Evolutionary conservation across 2,329 filamentous ascomycete genomes (phyloP), one percentile per base, ranked within the genome.

Genomic region (Fusarium sp.): DNA sequence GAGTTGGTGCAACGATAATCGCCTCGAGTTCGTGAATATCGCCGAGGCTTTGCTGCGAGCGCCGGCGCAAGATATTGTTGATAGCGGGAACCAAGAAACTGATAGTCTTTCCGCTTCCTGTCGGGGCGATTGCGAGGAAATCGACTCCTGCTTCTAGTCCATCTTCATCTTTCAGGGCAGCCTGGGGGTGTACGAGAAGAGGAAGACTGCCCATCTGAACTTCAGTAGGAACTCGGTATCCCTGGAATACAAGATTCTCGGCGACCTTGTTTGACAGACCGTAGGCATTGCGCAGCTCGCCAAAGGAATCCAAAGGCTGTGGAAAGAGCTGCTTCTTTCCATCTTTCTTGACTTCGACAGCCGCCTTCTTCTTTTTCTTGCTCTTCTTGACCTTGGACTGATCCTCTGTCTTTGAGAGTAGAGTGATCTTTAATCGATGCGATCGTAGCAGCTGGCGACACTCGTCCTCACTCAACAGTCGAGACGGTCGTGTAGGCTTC

Each of bases 21-120:
- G 91, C 90, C 77, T 92, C 87, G 14, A 94, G 84, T 17, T 87
- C 82, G 71, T 90, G 88, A 12, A 80, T 75, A 4, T 74, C 76
- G 11, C 77, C 61, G 9, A 79, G 47, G 8, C 85, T 81, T 75
- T 86, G 83, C 44, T 86, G 83, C 2, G 87, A 85, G 47, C 88
- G 84, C 60, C 88, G 84, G 69, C 88, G 86, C 75, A 94, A 85
- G 47, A 97, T 91, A 51, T 90, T 88, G 79, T 97, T 92, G 76
- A 99, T 91, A 7, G 95, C 88, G 0, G 96, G 95, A 47, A 99
- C 93, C 77, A 98, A 83, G 79, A 98, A 99, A 24, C 95, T 94
- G 72, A 99, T 86, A 0, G 96, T 99, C 86, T 99, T 99, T 49
- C 96, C 96, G 81, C 96, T 98, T 31, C 96, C 96, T 0, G 96